Percentiles rank a stretch among this genome's conserved stretches.
Evolutionary conservation across 73 alveolate species (phyloP).

Genomic region (Diophrys sp.): DNA sequence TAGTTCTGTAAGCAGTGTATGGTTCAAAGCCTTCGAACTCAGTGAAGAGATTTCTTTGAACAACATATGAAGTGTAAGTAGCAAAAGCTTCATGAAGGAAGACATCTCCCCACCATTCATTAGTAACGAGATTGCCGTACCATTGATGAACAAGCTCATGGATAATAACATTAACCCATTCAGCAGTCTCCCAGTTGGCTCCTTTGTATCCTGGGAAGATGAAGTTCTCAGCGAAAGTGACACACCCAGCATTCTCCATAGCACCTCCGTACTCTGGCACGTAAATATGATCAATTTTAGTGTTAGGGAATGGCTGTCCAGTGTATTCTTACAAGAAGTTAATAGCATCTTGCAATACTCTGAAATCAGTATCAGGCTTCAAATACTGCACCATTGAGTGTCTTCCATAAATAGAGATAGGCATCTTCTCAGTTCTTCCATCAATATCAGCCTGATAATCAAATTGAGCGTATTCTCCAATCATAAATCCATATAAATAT

Average conservation of each 20-base stretch:
- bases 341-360: slow-evolving; percentile 55
- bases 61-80: slow-evolving; percentile 79
- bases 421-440: slow-evolving; percentile 34
- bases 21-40: not conserved
- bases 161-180: slow-evolving; percentile 73
- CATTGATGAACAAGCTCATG: slow-evolving; percentile 99
- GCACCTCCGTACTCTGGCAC: slow-evolving; percentile 74
- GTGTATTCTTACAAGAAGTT: slow-evolving; percentile 62
- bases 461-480: slow-evolving; percentile 67
- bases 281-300: slow-evolving; percentile 71
- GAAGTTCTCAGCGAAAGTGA: slow-evolving; percentile 55
- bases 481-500: slow-evolving; percentile 78
- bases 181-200: slow-evolving; percentile 62
- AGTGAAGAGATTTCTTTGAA: slow-evolving; percentile 48
- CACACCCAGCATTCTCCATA: slow-evolving; percentile 69
- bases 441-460: slow-evolving; percentile 21
- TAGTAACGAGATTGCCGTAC: slow-evolving; percentile 97
- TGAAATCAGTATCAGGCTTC: slow-evolving; percentile 39
- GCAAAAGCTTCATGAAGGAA: slow-evolving; percentile 99
- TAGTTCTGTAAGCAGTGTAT: not conserved
- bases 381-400: slow-evolving; percentile 60
- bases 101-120: slow-evolving; percentile 98
- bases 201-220: slow-evolving; percentile 78
- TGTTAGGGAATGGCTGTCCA: slow-evolving; percentile 61
- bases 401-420: slow-evolving; percentile 70